Evolutionary conservation across 2,329 filamentous ascomycete genomes (phyloP).

Genomic region (Trichoderma gracile): DNA sequence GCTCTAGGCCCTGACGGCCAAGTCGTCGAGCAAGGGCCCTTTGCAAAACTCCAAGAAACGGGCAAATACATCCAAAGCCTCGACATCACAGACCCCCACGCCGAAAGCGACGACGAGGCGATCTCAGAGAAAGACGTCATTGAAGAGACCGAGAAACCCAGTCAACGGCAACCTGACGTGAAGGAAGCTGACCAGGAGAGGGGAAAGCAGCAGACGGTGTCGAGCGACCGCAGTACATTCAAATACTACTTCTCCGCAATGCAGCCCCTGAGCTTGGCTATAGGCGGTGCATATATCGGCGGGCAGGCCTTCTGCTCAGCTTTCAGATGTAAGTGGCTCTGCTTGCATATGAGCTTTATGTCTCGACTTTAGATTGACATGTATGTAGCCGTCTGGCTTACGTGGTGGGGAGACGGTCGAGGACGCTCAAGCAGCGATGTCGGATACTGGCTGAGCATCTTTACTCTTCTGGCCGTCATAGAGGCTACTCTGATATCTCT

Average conservation of each 20-base stretch:
- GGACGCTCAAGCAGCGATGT: constrained; percentile 33
- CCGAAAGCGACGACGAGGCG: constrained; percentile 23
- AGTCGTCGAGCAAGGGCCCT: constrained; percentile 46
- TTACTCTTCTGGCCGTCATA: constrained; percentile 31
- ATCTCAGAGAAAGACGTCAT: not conserved
- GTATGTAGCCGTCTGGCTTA: constrained; percentile 35
- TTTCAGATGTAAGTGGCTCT: constrained; percentile 33
- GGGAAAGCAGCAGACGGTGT: constrained; percentile 6
- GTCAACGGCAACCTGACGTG: not conserved
- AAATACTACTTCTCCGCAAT: constrained; percentile 36
- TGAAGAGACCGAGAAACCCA: not conserved
- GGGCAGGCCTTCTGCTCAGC: constrained; percentile 29
- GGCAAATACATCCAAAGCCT: constrained; percentile 43
- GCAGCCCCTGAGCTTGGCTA: constrained; percentile 28
- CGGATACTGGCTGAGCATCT: constrained; percentile 37
- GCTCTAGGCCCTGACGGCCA: constrained; percentile 43
- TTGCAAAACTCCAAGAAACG: constrained; percentile 40
- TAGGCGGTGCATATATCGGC: constrained; percentile 28
- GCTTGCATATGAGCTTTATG: not conserved
- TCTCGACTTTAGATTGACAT: not conserved
- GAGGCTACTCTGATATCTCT: constrained; percentile 33
- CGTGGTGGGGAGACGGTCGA: constrained; percentile 38
- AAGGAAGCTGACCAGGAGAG: constrained; percentile 2
- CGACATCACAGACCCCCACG: constrained; percentile 35
- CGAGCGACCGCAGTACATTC: constrained; percentile 35